Evolutionary conservation across 148 eudicot genomes (phyloP).

Genomic region (Silene uniflora): DNA sequence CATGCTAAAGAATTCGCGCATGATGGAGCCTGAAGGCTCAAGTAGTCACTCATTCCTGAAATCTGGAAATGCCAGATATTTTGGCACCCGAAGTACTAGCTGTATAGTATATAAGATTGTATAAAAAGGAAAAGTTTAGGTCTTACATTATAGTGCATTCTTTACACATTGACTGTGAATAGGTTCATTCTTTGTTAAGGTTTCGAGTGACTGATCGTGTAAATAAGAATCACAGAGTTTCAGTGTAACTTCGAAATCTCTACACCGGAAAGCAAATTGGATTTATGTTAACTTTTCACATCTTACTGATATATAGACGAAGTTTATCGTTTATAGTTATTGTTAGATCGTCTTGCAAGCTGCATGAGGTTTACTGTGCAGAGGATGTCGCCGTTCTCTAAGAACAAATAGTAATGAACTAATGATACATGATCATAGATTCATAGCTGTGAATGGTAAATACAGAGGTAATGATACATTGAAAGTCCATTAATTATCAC

Average conservation of each 20-base stretch:
- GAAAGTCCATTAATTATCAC: conserved; percentile 12
- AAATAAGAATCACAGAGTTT: conserved; percentile 14
- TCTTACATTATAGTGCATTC: conserved; percentile 23
- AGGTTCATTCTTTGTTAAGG: conserved; percentile 23
- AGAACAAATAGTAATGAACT: neutral
- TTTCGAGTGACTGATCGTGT: conserved; percentile 20
- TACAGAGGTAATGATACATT: conserved; percentile 26
- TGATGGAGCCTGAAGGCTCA: conserved; percentile 4
- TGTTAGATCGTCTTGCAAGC: neutral
- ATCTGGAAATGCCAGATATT: conserved; percentile 14
- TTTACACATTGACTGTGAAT: conserved; percentile 27
- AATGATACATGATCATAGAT: neutral
- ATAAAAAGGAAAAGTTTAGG: conserved; percentile 23
- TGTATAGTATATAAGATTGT: conserved; percentile 30
- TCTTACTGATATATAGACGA: neutral
- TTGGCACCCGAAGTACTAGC: conserved; percentile 13
- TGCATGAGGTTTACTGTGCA: no score
- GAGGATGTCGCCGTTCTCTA: neutral
- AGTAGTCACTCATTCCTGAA: conserved; percentile 15
- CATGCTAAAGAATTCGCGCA: conserved; percentile 7
- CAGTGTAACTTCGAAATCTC: conserved; percentile 15
- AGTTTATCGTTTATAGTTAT: neutral
- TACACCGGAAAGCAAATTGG: neutral
- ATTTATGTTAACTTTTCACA: neutral
- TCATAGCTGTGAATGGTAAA: neutral